phyloP scores from a whole-genome alignment of 2,329 filamentous ascomycete genomes.

The Boeremia exigua region DNA sequence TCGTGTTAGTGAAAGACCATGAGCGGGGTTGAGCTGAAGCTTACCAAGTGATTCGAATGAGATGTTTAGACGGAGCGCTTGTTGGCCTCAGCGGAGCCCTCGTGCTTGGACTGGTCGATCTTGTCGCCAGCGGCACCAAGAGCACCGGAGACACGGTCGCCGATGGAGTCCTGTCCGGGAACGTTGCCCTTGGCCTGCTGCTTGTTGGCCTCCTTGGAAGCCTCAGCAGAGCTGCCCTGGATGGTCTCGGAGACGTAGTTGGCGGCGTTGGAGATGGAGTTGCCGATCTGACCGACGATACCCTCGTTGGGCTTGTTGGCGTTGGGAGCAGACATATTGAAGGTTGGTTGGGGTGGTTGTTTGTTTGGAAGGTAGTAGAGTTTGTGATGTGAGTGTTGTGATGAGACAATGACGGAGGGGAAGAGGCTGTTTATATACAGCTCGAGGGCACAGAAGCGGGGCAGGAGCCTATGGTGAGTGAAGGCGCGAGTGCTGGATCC shows the following conservation, averaged over 20 bases:
- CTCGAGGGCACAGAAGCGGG: slow-evolving; percentile 8
- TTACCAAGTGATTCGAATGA: slow-evolving; percentile 15
- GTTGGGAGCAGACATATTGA: slow-evolving; percentile 54
- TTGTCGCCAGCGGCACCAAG: slow-evolving; percentile 61
- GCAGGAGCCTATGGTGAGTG: slow-evolving; percentile 11
- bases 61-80: slow-evolving; percentile 48
- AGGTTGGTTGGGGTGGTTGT: slow-evolving; percentile 14
- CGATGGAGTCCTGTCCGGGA: slow-evolving; percentile 37
- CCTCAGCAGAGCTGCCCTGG: slow-evolving; percentile 62
- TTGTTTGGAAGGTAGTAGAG: slow-evolving; percentile 17
- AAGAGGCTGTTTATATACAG: slow-evolving; percentile 24
- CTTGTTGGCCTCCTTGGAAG: slow-evolving; percentile 75
- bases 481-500: slow-evolving; percentile 10
- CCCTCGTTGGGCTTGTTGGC: slow-evolving; percentile 53
- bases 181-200: slow-evolving; percentile 65
- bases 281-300: slow-evolving; percentile 51
- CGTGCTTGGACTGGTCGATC: slow-evolving; percentile 59
- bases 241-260: slow-evolving; percentile 73
- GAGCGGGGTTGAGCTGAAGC: background rate
- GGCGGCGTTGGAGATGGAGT: slow-evolving; percentile 61
- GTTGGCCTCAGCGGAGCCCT: slow-evolving; percentile 57
- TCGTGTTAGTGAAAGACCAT: background rate
- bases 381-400: slow-evolving; percentile 23
- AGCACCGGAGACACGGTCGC: slow-evolving; percentile 61
- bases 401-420: slow-evolving; percentile 19